Evolutionary conservation across 495 filamentous ascomycete species (phyloP).

Genomic region (Hyaloscypha variabilis): DNA sequence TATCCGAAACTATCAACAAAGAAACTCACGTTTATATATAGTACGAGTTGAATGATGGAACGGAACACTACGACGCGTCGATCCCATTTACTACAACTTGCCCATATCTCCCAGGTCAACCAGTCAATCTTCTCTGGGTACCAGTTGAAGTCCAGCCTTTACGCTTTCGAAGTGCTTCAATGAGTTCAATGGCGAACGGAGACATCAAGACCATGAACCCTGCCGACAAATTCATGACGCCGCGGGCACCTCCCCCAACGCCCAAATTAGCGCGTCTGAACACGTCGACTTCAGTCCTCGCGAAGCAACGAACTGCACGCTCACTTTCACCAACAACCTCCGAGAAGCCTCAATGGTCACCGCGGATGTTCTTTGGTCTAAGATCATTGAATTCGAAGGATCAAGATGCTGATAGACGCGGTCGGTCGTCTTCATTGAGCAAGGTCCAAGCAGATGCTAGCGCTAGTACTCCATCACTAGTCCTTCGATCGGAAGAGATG

Average conservation of each 20-base stretch:
- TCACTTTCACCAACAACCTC: slow-evolving; percentile 48
- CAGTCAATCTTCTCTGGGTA: slow-evolving; percentile 79
- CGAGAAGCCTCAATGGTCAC: slow-evolving; percentile 28
- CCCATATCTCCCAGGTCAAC: slow-evolving; percentile 84
- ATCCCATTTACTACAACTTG: slow-evolving; percentile 76
- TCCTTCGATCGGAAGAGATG: not conserved
- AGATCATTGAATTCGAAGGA: slow-evolving; percentile 9
- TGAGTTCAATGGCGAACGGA: slow-evolving; percentile 47
- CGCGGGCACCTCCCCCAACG: slow-evolving; percentile 56
- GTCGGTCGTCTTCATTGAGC: slow-evolving; percentile 22
- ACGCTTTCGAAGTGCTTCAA: slow-evolving; percentile 51
- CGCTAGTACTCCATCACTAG: not conserved
- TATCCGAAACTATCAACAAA: slow-evolving; percentile 31
- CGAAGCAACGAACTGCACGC: slow-evolving; percentile 48
- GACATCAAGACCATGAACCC: slow-evolving; percentile 78
- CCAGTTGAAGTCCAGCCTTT: slow-evolving; percentile 65
- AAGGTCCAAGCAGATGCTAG: slow-evolving; percentile 5
- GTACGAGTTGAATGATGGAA: slow-evolving; percentile 78
- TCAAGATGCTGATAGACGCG: slow-evolving; percentile 22
- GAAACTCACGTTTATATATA: slow-evolving; percentile 37
- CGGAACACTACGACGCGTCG: slow-evolving; percentile 71
- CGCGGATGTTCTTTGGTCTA: slow-evolving; percentile 28
- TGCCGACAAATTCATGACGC: slow-evolving; percentile 71
- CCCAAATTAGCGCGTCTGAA: slow-evolving; percentile 48
- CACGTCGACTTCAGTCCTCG: slow-evolving; percentile 56